Base-by-base conservation (phyloP, 2,329 filamentous ascomycete species). In the Fusarium neocosmosporiellum region DNA sequence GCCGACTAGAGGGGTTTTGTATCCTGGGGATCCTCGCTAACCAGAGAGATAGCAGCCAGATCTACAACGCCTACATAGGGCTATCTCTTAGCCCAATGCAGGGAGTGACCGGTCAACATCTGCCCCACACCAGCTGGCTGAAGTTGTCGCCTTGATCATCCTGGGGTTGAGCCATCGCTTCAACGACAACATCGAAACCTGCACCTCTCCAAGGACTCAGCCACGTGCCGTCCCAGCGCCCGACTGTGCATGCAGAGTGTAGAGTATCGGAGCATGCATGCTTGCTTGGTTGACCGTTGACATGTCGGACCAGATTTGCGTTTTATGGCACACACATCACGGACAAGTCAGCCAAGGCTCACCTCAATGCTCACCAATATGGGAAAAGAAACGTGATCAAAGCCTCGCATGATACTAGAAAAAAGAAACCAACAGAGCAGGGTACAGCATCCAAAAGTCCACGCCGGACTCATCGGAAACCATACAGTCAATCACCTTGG, bases 21-120 rank as follows among this genome's bases (percentile, higher is more conserved):
- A 22, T 55, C 24, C 18, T 11, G n/a, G 37, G 50, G 48, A 53
- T 39, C 66, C 46, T 69, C 57, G 36, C 36, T 46, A 27, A 36
- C 46, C 31, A 59, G 54, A 62, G 62, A 9, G 24, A 39, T 66
- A 54, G 14, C 48, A 48, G 57, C 29, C 43, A 59, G 70, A 59
- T 73, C 62, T 63, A 29, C 48, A 22, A 36, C 46, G 54, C 65
- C 55, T 64, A 65, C 70, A 68, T 67, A 73, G 59, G 63, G 70
- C 70, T 70, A 60, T 54, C 48, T 39, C 34, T 48, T 73, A 70
- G 63, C 63, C 46, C 36, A n/a, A 70, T 57, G 70, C 50, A 27
- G 27, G 59, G 72, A 65, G 70, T 48, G 29, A 62, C 59, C 59
- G 70, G 70, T 53, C 63, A 48, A 59, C 39, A 27, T 41, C 33